Evolutionary conservation across 257 asterid genomes (phyloP).

Genomic region (Nicotiana attenuata): DNA sequence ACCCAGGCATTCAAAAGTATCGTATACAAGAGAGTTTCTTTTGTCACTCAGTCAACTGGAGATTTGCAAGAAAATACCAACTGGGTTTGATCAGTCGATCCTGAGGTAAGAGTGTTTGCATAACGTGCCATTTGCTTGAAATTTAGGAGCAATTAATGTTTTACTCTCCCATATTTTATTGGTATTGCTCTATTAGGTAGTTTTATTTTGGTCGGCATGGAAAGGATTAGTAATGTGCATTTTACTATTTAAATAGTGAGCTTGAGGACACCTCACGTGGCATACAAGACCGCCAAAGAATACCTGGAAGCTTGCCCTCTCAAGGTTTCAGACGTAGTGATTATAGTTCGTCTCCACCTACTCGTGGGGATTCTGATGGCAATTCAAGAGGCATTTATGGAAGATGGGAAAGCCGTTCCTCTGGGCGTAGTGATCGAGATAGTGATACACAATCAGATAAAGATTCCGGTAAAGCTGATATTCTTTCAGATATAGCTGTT

Average conservation of each 20-base stretch:
- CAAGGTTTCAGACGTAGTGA: slow-evolving; percentile 63
- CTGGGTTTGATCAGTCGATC: slow-evolving; percentile 42
- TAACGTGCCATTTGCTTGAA: background rate
- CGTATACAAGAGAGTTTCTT: slow-evolving; percentile 40
- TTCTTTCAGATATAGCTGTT: slow-evolving; percentile 8
- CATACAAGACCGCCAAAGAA: slow-evolving; percentile 57
- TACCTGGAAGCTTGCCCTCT: slow-evolving; percentile 33
- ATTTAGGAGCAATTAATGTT: background rate
- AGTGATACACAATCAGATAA: slow-evolving; percentile 67
- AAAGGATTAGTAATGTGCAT: slow-evolving; percentile 1
- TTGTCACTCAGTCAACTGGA: slow-evolving; percentile 55
- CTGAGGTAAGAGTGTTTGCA: slow-evolving; percentile 36
- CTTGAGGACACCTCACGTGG: slow-evolving; percentile 47
- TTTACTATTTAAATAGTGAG: slow-evolving; percentile 39
- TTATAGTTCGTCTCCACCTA: slow-evolving; percentile 70
- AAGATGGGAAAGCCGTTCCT: slow-evolving; percentile 74
- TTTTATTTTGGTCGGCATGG: background rate
- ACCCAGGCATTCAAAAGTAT: slow-evolving; percentile 18
- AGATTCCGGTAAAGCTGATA: slow-evolving; percentile 63
- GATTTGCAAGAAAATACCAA: slow-evolving; percentile 70
- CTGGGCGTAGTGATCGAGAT: slow-evolving; percentile 67
- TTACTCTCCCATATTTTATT: background rate
- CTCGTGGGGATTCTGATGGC: slow-evolving; percentile 53
- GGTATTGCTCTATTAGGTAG: background rate
- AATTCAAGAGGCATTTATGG: slow-evolving; percentile 50